Evolutionary conservation across 208 protist genomes (phyloP).

Genomic region (Leishmania braziliensis): DNA sequence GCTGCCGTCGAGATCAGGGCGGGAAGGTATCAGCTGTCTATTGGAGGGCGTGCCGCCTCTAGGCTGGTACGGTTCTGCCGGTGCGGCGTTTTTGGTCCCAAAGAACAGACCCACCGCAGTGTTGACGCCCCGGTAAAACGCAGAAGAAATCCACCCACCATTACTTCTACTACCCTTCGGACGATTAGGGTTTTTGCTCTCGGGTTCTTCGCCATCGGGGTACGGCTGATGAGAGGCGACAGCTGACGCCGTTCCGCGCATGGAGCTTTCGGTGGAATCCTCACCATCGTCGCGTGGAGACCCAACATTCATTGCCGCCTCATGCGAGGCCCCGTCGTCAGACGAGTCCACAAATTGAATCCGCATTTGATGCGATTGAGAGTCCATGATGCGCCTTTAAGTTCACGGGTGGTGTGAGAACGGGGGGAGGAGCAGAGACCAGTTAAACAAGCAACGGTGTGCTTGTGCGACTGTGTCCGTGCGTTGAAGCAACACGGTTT

Average conservation of each 20-base stretch:
- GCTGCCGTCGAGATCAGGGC: neutral
- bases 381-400: conserved; percentile 7
- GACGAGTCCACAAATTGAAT: conserved; percentile 74
- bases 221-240: conserved; percentile 15
- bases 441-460: neutral
- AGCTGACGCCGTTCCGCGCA: neutral
- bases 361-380: conserved; percentile 27
- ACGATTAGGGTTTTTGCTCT: conserved; percentile 7
- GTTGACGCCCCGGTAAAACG: conserved; percentile 16
- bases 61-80: conserved; percentile 7
- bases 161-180: neutral
- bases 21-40: neutral
- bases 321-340: conserved; percentile 63
- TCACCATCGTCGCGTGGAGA: conserved; percentile 19
- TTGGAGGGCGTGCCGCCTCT: neutral
- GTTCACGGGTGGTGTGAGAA: neutral
- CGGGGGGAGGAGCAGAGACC: neutral
- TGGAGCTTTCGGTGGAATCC: neutral
- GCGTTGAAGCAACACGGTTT: neutral
- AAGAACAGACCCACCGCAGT: conserved; percentile 17
- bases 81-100: conserved; percentile 1
- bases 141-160: conserved; percentile 18
- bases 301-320: conserved; percentile 41
- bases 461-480: neutral
- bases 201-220: conserved; percentile 10